These are phyloP conservation scores for Pichia sp. DNA, from an alignment of 1,139 yeast species.

Conservation along the genomic window DNA sequence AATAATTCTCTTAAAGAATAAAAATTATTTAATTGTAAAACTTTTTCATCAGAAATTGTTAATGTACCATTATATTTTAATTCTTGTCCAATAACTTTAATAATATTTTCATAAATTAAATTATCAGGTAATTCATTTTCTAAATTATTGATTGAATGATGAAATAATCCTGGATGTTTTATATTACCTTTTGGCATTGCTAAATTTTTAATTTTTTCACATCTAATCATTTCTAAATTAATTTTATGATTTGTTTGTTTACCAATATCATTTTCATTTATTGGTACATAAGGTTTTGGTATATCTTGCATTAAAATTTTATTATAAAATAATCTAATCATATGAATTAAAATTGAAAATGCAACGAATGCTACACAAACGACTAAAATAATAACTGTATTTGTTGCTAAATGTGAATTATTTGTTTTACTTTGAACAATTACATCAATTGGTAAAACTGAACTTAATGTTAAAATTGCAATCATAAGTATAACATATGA, in stretches of 20 bases:
- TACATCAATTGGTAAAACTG: constrained; percentile 49
- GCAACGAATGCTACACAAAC: constrained; percentile 60
- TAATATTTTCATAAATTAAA: constrained; percentile 58
- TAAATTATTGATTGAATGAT: constrained; percentile 39
- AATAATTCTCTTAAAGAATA: constrained; percentile 45
- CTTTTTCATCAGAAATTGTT: constrained; percentile 32
- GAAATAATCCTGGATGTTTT: constrained; percentile 55
- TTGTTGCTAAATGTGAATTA: constrained; percentile 38
- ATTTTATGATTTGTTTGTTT: constrained; percentile 38
- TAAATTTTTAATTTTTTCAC: constrained; percentile 42
- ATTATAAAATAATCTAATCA: constrained; percentile 51
- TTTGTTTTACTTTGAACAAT: constrained; percentile 42
- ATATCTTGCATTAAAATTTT: constrained; percentile 62
- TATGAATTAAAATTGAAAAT: constrained; percentile 35
- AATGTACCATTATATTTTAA: constrained; percentile 39
- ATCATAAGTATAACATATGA: constrained; percentile 39
- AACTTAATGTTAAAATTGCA: constrained; percentile 35
- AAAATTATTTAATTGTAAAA: constrained; percentile 35
- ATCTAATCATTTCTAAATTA: constrained; percentile 36
- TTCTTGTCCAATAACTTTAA: constrained; percentile 50
- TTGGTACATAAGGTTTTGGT: constrained; percentile 68
- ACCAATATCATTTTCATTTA: constrained; percentile 58
- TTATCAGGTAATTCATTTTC: constrained; percentile 42
- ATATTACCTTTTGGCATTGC: constrained; percentile 48
- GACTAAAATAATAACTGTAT: constrained; percentile 56